Conservation (phyloP, 1,284 basidiomycete genomes). For the Cystobasidiaceae sp. region DNA sequence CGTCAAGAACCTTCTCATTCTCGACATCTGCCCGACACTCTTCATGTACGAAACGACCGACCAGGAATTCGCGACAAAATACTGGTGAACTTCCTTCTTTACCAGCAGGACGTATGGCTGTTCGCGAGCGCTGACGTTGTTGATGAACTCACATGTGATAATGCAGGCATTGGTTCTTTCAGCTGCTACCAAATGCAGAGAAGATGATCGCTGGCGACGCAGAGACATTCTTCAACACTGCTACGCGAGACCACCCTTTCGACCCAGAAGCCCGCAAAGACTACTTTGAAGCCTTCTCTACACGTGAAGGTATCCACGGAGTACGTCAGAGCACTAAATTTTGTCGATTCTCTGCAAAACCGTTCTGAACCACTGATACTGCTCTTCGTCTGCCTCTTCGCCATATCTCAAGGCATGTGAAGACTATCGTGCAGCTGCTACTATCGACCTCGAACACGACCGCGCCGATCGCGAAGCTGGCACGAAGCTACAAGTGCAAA, state of each 20-base stretch:
- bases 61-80: neutral
- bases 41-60: slow-evolving; percentile 44
- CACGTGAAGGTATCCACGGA: slow-evolving; percentile 38
- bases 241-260: slow-evolving; percentile 28
- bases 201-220: slow-evolving; percentile 32
- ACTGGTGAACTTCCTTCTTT: slow-evolving; percentile 37
- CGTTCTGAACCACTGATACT: no score
- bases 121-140: no score
- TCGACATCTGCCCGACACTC: slow-evolving; percentile 46
- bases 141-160: neutral
- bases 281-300: slow-evolving; percentile 37
- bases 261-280: slow-evolving; percentile 35
- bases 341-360: no score
- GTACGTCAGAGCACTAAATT: slow-evolving; percentile 24
- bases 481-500: slow-evolving; percentile 38
- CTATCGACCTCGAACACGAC: slow-evolving; percentile 46
- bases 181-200: slow-evolving; percentile 43
- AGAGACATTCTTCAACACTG: slow-evolving; percentile 36
- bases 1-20: slow-evolving; percentile 44
- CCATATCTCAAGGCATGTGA: slow-evolving; percentile 42
- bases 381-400: no score
- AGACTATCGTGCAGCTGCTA: slow-evolving; percentile 48
- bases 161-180: slow-evolving; percentile 46
- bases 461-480: slow-evolving; percentile 38
- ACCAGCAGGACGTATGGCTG: neutral